Base-by-base conservation (phyloP, 768 basidiomycete species). In the Atractiella rhizophila region DNA sequence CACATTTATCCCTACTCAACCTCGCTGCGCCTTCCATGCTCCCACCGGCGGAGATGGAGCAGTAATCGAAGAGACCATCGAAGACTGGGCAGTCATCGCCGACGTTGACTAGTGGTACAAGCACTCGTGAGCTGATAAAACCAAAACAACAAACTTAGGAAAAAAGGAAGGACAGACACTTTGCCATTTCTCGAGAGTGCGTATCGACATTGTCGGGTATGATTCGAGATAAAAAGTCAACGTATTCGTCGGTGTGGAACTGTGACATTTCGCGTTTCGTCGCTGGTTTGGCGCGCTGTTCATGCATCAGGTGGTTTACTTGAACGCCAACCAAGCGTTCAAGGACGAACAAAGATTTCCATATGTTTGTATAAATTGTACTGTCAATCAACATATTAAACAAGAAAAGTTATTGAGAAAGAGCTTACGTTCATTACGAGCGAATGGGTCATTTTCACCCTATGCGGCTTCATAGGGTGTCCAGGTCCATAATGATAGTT, bases 21-120 rank as follows among this genome's bases (percentile, higher is more conserved):
- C 88, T 68, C 7, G 91, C 86, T 29, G 91, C 91, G 33, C 91
- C 91, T 81, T 94, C 88, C 83, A 98, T 96, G 0, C 85, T 91
- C 3, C 91, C 91, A 35, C 91, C 91, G n/a, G 91, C 91, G 10
- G 91, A 96, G 52, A 98, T 98, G 3, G 88, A 86, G 56, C 91
- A 94, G 57, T 94, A 98, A 51, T 98, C 91, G 57, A 98, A 98
- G 34, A 98, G 62, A 1, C 91, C 91, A 51, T 98, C 91, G 51
- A 98, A 98, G 26, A 96, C 83, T 2, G 91, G 91, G 59, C 88
- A 94, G 58, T 98, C 91, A 52, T 98, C 91, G 26, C 88, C 91
- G 18, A 96, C 85, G 48, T 94, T 94, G 60, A 88, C 85, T 48
- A 40, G 28, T 10, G 4, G 31, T 4, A n/a, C 20, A 4, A 33